Percentiles rank a stretch among this genome's conserved stretches.
Conservation (phyloP, 345 rosid genomes). For the Luvunga scandens region DNA sequence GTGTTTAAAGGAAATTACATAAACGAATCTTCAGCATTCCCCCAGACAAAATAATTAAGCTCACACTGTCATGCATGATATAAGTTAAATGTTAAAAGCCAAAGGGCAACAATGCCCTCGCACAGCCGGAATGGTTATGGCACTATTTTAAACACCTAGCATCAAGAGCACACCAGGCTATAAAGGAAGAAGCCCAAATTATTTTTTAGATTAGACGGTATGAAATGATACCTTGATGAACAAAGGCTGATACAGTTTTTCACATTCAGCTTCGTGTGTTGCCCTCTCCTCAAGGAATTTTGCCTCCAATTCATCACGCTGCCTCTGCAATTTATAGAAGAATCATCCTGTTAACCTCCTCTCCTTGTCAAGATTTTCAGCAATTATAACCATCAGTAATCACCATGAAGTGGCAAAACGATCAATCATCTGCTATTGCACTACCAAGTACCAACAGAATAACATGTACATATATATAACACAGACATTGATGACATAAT, state of each 20-base stretch:
- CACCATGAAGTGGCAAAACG: background rate
- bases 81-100: no score
- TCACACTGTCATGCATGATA: background rate
- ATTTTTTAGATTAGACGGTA: background rate
- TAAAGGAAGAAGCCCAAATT: background rate
- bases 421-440: background rate
- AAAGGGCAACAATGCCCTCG: no score
- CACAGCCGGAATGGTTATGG: background rate
- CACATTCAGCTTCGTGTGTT: constrained; percentile 79
- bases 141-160: background rate
- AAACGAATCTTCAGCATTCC: background rate
- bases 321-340: constrained; percentile 43
- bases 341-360: background rate
- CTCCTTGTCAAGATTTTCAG: background rate
- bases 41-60: background rate
- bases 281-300: constrained; percentile 91
- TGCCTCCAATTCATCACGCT: constrained; percentile 78
- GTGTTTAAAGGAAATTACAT: background rate
- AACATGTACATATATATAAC: background rate
- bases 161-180: background rate
- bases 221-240: constrained; percentile 55
- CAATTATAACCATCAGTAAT: background rate
- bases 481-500: background rate
- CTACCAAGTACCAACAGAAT: no score
- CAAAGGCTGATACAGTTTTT: constrained; percentile 72